Evolutionary conservation across 1,284 basidiomycete species (phyloP), one percentile per base, ranked within the genome.

Genomic region (Pisolithus thermaeus): DNA sequence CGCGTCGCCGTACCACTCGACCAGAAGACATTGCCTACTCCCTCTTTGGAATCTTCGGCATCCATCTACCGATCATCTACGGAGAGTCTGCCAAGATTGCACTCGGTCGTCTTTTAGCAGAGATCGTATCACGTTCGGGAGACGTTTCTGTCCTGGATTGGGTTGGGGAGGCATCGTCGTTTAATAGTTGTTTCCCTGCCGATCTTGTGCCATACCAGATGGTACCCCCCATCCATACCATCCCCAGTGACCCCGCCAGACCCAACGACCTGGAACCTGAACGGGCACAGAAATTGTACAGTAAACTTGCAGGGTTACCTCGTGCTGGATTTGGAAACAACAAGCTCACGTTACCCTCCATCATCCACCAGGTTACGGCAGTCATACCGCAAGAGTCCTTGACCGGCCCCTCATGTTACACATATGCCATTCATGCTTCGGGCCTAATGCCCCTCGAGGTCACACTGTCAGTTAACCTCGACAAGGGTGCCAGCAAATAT

Each of bases 1-100:
- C 58, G 0, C 52, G 41, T 7, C 58, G 60, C 7, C 14, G 11
- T 16, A 49, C 58, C 7, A 66, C 60, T 3, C 14, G 35, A 18
- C 16, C 30, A 20, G 51, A 28, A 30, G 28, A 30, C 11, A 11
- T 30, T 9, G 28, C 28, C 28, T 30, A 30, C 28, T 30, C 28
- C 8, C 28, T 30, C 3, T 30, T 30, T 9, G 28, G 28, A 30
- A 30, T 30, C 28, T 30, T 30, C 9, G 3, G 11, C 8, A 9
- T 30, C 11, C 28, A 30, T 9, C 11, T 30, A 9, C 28, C 28
- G 11, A 11, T 30, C 7, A 3, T 30, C 8, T 30, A 30, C 11
- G 28, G 28, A 2, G 28, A 30, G 11, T 30, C 7, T 30, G 28
- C 8, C 3, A 9, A 30, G 28, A 8, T 9, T 9, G 28, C 28